Base-by-base conservation (phyloP, 2,329 filamentous ascomycete genomes). In the Neonectria punicea region DNA sequence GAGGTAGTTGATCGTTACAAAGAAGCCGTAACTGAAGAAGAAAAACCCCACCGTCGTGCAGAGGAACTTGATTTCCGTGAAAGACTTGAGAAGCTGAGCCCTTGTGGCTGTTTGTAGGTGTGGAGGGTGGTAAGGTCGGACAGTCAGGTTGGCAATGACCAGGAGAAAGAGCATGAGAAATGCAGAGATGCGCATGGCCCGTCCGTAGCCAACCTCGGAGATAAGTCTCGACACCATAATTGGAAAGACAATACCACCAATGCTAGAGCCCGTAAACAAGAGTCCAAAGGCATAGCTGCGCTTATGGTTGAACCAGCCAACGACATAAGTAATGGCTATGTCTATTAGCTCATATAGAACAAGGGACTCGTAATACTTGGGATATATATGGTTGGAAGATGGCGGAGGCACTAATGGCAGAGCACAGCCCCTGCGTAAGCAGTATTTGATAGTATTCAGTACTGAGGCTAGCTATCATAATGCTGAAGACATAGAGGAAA, bases 391-490 rank as follows among this genome's bases (percentile, higher is more conserved):
- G 75, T 46, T 77, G 71, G 36, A 78, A 78, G 34, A 79, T 71
- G 49, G 74, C 72, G 1, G 74, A 71, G 9, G 76, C 65, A 18
- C 81, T 74, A 51, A 79, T 69, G 16, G 77, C 76, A 10, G 76
- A 78, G 53, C 76, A 80, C 0, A 82, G 70, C 0, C 78, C 78
- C 57, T 83, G 80, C 0, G 79, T 73, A 0, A 83, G 66, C 6
- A 82, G 70, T 14, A 82, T 77, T 44, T 82, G 80, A 44, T 78
- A 82, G 66, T 82, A 82, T n/a, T 80, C 54, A 0, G 66, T 76
- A 1, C 73, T 70, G 9, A 90, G 74, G 7, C 82, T 85, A 0
- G 86, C 82, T 87, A 90, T 89, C 86, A 91, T 90, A 1, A 90
- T 73, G 3, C 86, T 85, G 58, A 90, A 85, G 9, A 90, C 83